Conservation (phyloP, 306 rosid genomes). For the Fagus crenata region DNA sequence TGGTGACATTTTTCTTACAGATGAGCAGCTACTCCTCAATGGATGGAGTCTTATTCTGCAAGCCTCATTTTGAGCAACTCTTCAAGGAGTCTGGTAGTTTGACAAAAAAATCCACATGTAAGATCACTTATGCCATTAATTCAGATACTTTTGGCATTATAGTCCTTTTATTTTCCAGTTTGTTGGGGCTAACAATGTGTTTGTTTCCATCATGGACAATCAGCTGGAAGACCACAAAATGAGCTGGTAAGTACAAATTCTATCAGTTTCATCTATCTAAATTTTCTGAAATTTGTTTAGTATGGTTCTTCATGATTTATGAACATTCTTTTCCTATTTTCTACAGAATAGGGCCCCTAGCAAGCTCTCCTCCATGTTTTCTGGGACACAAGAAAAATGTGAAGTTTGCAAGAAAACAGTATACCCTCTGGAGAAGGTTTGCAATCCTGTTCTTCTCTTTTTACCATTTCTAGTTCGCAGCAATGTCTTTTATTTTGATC, state of each 20-base stretch:
- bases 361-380: slow-evolving; percentile 62
- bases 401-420: slow-evolving; percentile 73
- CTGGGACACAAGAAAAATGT: slow-evolving; percentile 88
- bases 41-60: slow-evolving; percentile 71
- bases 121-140: slow-evolving; percentile 7
- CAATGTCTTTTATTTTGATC: no score
- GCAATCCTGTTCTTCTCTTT: neutral
- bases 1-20: slow-evolving; percentile 27
- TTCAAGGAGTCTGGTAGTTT: slow-evolving; percentile 50
- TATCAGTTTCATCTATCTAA: neutral
- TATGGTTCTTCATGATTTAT: neutral
- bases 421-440: slow-evolving; percentile 76
- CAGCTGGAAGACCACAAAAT: slow-evolving; percentile 44
- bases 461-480: neutral
- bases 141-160: no score
- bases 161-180: neutral
- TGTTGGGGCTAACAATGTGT: slow-evolving; percentile 19
- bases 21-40: slow-evolving; percentile 57
- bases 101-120: slow-evolving; percentile 46
- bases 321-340: neutral
- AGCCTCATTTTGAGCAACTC: slow-evolving; percentile 69
- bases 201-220: slow-evolving; percentile 33
- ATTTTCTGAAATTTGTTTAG: neutral
- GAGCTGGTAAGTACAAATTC: slow-evolving; percentile 47
- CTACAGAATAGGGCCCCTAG: slow-evolving; percentile 60